Evolutionary conservation across 2,329 filamentous ascomycete species (phyloP).

Genomic region (Exophiala calicioides): DNA sequence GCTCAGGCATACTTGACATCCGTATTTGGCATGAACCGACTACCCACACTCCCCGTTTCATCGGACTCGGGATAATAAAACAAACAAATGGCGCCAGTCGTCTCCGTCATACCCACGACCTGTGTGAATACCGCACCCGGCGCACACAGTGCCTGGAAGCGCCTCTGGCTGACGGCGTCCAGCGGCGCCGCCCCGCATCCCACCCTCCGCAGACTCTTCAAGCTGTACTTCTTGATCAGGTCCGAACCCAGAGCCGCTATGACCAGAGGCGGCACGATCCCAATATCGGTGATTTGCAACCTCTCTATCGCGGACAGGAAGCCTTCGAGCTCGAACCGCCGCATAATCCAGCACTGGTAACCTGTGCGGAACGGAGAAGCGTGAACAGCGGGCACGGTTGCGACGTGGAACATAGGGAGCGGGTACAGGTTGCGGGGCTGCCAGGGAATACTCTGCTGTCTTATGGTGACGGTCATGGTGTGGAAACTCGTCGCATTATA

Average conservation of each 20-base stretch:
- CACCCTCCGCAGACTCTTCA: no score
- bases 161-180: constrained; percentile 41
- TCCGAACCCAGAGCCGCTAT: no score
- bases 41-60: constrained; percentile 54
- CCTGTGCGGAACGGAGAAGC: constrained; percentile 50
- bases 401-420: constrained; percentile 56
- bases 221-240: no score
- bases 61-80: constrained; percentile 41
- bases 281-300: no score
- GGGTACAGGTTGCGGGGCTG: neutral
- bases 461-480: no score
- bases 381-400: constrained; percentile 48
- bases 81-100: constrained; percentile 36
- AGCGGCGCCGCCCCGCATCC: constrained; percentile 53
- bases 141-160: constrained; percentile 44
- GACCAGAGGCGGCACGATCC: no score
- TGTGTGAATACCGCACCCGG: constrained; percentile 46
- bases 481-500: constrained; percentile 29
- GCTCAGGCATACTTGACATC: no score
- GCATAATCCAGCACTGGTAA: constrained; percentile 60
- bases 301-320: no score
- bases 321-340: no score
- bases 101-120: constrained; percentile 59
- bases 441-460: no score
- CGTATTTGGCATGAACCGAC: constrained; percentile 41